A percentile compares a stretch with the other conserved stretches of the same genome.
These are phyloP conservation scores for Cladosporium sp. DNA, from an alignment of 2,329 filamentous ascomycete genomes.

Conservation along the genomic window DNA sequence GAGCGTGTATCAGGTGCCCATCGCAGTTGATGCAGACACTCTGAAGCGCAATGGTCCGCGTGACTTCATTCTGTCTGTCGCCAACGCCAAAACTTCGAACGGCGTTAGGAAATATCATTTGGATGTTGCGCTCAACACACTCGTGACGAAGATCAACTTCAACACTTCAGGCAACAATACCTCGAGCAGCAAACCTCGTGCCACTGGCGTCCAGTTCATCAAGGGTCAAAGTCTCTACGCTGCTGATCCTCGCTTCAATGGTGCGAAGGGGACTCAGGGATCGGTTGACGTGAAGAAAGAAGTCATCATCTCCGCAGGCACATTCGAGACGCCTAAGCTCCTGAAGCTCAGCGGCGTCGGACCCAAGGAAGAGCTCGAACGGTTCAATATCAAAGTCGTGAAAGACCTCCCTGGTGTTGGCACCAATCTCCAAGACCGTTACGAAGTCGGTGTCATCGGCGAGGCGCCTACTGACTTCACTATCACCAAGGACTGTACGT, in stretches of 20 bases:
- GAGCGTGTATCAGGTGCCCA: constrained; percentile 21
- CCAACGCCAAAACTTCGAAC: constrained; percentile 28
- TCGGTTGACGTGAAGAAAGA: constrained; percentile 38
- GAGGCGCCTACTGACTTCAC: constrained; percentile 40
- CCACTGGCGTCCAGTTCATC: constrained; percentile 46
- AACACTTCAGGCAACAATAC: constrained; percentile 59
- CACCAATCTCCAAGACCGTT: constrained; percentile 63
- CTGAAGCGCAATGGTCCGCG: constrained; percentile 25
- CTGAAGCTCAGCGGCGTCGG: constrained; percentile 61
- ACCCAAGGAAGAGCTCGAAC: constrained; percentile 54
- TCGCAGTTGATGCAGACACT: constrained; percentile 22
- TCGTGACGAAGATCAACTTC: constrained; percentile 67
- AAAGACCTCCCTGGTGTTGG: constrained; percentile 61
- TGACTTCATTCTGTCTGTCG: constrained; percentile 29
- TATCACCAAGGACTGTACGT: constrained; percentile 43
- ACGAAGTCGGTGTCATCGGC: constrained; percentile 54
- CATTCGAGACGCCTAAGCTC: constrained; percentile 46
- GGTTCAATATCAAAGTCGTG: constrained; percentile 56
- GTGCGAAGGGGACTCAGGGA: constrained; percentile 40
- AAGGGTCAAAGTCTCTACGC: constrained; percentile 43
- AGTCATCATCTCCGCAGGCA: constrained; percentile 43
- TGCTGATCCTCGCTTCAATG: constrained; percentile 39
- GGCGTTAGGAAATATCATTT: constrained; percentile 43
- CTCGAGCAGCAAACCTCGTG: constrained; percentile 52
- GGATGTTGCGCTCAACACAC: constrained; percentile 58